Evolutionary conservation across 129 eudicot genomes (phyloP), one percentile per base, ranked within the genome.

Genomic region (Flaveria robusta): DNA sequence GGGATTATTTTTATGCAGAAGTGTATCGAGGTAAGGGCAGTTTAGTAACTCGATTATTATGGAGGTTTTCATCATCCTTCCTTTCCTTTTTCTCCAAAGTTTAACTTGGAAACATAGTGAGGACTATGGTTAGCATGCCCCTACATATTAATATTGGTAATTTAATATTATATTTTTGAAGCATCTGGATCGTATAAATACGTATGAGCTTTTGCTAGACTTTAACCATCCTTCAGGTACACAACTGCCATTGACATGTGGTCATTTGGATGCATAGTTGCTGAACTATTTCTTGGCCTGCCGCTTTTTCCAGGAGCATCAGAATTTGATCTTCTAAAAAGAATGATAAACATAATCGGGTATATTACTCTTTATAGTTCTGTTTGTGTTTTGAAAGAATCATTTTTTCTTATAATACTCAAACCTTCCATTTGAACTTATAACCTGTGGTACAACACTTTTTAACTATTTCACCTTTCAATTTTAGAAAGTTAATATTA

Each of bases 211-310:
- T 39, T 34, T 10, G 74, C 66, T 64, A 71, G 43, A 76, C 88
- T 89, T 92, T 92, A 78, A 89, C 83, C 62, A 42, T 79, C 20
- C 9, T 45, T 72, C 79, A 89, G 98, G 71, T 92, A 94, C 76
- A 87, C 91, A 49, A 91, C 98, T 60, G 98, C 96, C 39, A 93
- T 93, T 79, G 98, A 93, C 87, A 93, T 93, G 98, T 93, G 98
- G 98, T 93, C 98, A 64, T 93, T 93, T 84, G 98, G 98, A 56
- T 93, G 97, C 85, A 93, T 93, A 72, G 98, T 93, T 74, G 98
- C 96, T 83, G 98, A 93, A 75, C 65, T 93, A 67, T 93, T 91
- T 89, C 86, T 93, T 72, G 98, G 98, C 52, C 85, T 91, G 19
- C 98, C 98, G 4, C 87, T 93, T 83, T 93, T 93, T 76, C 97